phyloP scores from a whole-genome alignment of 2,329 filamentous ascomycete species.

The Fusarium sp. region DNA sequence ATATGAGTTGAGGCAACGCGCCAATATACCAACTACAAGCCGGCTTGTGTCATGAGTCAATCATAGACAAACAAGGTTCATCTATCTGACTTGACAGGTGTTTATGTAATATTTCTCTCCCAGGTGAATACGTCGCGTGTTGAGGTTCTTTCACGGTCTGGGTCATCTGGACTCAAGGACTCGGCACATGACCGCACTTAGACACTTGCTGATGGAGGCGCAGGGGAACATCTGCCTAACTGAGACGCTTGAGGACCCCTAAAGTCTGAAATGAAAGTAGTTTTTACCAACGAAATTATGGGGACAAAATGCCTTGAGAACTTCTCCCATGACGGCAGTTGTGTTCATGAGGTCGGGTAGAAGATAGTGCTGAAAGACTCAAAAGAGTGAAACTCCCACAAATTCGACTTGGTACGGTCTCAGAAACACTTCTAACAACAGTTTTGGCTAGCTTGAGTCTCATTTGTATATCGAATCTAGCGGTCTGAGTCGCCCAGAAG shows the following conservation, averaged over 20 bases:
- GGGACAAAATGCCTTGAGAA: conserved; percentile 12
- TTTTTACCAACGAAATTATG: conserved; percentile 5
- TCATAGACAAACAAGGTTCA: background rate
- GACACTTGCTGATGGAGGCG: conserved; percentile 35
- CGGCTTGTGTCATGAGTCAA: background rate
- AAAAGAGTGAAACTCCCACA: conserved; percentile 30
- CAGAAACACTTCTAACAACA: background rate
- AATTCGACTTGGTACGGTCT: background rate
- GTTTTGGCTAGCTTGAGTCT: background rate
- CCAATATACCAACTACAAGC: background rate
- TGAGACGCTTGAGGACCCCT: conserved; percentile 6
- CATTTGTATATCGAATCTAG: background rate
- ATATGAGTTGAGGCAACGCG: background rate
- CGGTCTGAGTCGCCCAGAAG: background rate
- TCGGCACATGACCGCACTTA: conserved; percentile 36
- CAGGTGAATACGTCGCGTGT: conserved; percentile 34
- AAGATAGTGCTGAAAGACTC: background rate
- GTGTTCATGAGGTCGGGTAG: conserved; percentile 34
- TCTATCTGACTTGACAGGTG: background rate
- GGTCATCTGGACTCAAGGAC: conserved; percentile 36
- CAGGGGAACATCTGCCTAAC: conserved; percentile 39
- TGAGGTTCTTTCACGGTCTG: conserved; percentile 1
- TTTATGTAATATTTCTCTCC: conserved; percentile 3
- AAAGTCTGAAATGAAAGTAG: conserved; percentile 1
- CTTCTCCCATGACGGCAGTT: conserved; percentile 36